Percentiles rank a stretch among this genome's conserved stretches.
phyloP scores from a whole-genome alignment of 2,329 filamentous ascomycete species.

The Monilinia fructigena region DNA sequence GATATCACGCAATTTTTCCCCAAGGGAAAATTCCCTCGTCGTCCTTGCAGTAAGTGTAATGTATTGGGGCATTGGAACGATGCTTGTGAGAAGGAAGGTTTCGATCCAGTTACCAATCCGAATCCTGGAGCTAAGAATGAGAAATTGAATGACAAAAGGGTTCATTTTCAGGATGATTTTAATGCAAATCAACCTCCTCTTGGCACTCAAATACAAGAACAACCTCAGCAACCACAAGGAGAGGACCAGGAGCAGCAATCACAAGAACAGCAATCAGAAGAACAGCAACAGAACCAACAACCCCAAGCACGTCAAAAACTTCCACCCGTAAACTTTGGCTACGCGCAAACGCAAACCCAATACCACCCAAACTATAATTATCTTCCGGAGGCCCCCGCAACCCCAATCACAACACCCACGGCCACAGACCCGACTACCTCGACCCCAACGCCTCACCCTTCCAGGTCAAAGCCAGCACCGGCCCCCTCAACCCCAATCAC shows the following conservation, averaged over 20 bases:
- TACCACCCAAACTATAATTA: background rate
- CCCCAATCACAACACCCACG: background rate
- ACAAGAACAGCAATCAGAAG: background rate
- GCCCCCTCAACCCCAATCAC: background rate
- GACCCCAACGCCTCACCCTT: background rate
- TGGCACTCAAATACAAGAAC: background rate
- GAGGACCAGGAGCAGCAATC: too few species aligned
- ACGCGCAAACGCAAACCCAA: background rate
- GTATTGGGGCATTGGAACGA: slow-evolving; percentile 7
- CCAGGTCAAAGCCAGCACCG: background rate
- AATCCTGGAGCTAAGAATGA: slow-evolving; percentile 2
- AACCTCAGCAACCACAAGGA: too few species aligned
- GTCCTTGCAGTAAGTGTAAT: background rate
- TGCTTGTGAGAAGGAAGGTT: slow-evolving; percentile 6
- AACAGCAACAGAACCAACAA: background rate
- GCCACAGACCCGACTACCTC: background rate
- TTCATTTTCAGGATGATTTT: background rate
- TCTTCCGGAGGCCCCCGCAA: background rate
- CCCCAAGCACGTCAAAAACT: background rate
- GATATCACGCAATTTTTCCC: slow-evolving; percentile 6
- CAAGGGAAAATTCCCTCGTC: background rate
- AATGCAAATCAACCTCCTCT: background rate
- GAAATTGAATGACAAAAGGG: too few species aligned
- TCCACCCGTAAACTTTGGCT: background rate
- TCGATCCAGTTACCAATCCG: slow-evolving; percentile 1